Evolutionary conservation across 768 basidiomycete genomes (phyloP), one percentile per base, ranked within the genome.

Genomic region (Tylopilus sp.): DNA sequence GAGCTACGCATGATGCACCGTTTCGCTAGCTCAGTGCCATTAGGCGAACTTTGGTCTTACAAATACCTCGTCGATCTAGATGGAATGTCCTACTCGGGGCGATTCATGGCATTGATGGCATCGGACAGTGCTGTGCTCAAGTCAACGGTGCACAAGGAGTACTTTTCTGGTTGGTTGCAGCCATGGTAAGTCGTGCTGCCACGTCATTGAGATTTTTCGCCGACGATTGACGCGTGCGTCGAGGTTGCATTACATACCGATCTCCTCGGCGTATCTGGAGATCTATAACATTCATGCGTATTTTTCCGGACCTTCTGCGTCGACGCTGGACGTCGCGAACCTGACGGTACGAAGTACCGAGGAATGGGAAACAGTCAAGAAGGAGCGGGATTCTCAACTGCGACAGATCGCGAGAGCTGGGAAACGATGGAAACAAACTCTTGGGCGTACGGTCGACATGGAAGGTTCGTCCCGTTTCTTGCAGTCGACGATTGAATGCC

Each of bases 211-310:
- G 14, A 21, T 6, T 26, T n/a, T n/a, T n/a, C n/a, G n/a, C n/a
- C n/a, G 7, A n/a, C 34, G 10, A 41, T 42, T 58, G 48, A 56
- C 34, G 2, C 17, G 11, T 47, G 31, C 16, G 12, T 33, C 52
- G 29, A 92, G 92, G 94, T 77, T 98, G 25, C 96, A 98, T 71
- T 98, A 83, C 66, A 94, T 98, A 61, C 96, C 96, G 0, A 72
- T 98, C 26, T 93, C 93, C 0, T 77, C 86, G 36, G 78, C 84
- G 3, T 98, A 97, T 71, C 72, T 79, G 42, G 96, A 99, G 71
- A 84, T 99, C 46, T 97, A 98, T 74, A 95, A 98, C 67, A 81
- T 98, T 50, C 83, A 90, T 63, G 81, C 91, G 3, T 99, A 87
- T 76, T 98, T 98, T 75, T 92, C 91, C 0, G 95, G 96, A 0